Percentiles rank a stretch among this genome's conserved stretches.
These are phyloP conservation scores for Bipolaris bicolor DNA, from an alignment of 2,329 filamentous ascomycete species.

Conservation along the genomic window DNA sequence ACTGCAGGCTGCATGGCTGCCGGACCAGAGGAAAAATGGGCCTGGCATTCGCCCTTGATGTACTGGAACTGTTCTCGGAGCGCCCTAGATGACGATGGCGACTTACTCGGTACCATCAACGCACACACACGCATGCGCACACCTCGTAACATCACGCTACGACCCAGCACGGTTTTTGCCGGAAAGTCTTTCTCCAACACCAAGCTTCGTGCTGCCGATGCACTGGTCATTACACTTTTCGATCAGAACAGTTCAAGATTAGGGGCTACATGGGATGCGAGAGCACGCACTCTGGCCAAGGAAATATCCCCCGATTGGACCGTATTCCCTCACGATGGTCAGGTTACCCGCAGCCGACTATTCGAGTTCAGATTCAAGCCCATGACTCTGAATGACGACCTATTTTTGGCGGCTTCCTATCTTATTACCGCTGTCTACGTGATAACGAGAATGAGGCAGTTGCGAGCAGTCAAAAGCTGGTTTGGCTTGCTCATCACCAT, in stretches of 20 bases:
- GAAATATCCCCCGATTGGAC: constrained; percentile 64
- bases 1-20: constrained; percentile 26
- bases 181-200: constrained; percentile 77
- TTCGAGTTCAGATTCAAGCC: constrained; percentile 82
- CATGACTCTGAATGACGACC: constrained; percentile 69
- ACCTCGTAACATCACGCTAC: constrained; percentile 73
- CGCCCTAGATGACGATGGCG: constrained; percentile 64
- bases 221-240: constrained; percentile 77
- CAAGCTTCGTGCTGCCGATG: constrained; percentile 73
- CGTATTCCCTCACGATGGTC: constrained; percentile 67
- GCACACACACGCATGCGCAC: constrained; percentile 66
- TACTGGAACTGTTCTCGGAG: constrained; percentile 75
- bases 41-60: constrained; percentile 81
- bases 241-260: constrained; percentile 70
- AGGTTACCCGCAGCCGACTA: constrained; percentile 62
- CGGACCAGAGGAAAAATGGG: constrained; percentile 70
- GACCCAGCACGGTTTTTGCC: constrained; percentile 80
- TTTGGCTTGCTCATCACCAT: constrained; percentile 75
- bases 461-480: constrained; percentile 77
- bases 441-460: constrained; percentile 68
- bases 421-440: constrained; percentile 69
- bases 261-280: constrained; percentile 69
- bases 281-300: constrained; percentile 60
- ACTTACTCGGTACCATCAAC: constrained; percentile 74
- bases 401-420: constrained; percentile 70